Evolutionary conservation across 345 rosid genomes (phyloP), one percentile per base, ranked within the genome.

Genomic region (Syzygium jambos): DNA sequence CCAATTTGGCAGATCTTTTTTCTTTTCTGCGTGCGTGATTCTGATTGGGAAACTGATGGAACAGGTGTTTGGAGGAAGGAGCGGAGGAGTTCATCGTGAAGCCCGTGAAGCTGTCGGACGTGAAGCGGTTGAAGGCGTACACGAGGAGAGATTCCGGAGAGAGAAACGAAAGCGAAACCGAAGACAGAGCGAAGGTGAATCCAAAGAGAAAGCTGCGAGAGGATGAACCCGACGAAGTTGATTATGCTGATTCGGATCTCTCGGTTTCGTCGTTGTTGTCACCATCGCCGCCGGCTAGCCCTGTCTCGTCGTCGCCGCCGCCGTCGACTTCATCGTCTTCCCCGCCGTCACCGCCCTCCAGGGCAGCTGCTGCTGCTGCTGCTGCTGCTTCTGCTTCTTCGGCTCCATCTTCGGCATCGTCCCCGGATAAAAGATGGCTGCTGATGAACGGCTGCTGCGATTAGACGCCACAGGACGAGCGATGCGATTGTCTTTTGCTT

Each of bases 41-140:
- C 16, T 46, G 49, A 57, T 43, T 15, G 43, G 49, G 77, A 34
- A 84, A 84, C 84, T 83, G 17, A 85, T 87, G 9, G 65, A 85
- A 85, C 89, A 96, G 99, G 65, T 98, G 99, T 84, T 93, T 98
- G 52, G 99, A 96, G 92, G 98, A 96, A 93, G 99, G 99, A 16
- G 99, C 99, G 3, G 95, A 96, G 93, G 99, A 96, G 65, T 98
- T 96, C 63, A 91, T 98, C 87, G 90, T 96, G 86, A 98, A 98
- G 90, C 99, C 99, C 61, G 98, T 98, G 94, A 98, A 98, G 90
- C 89, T 94, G 59, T 91, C 99, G 23, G 99, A 98, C 86, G 99
- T 98, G 51, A 91, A 94, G 88, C 95, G 98, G 25, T 65, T 98
- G 46, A 94, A 93, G 88, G 95, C 89, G 63, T 91, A 87, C 90